Conservation (phyloP, 495 filamentous ascomycete genomes). For the Annulohypoxylon stygium region DNA sequence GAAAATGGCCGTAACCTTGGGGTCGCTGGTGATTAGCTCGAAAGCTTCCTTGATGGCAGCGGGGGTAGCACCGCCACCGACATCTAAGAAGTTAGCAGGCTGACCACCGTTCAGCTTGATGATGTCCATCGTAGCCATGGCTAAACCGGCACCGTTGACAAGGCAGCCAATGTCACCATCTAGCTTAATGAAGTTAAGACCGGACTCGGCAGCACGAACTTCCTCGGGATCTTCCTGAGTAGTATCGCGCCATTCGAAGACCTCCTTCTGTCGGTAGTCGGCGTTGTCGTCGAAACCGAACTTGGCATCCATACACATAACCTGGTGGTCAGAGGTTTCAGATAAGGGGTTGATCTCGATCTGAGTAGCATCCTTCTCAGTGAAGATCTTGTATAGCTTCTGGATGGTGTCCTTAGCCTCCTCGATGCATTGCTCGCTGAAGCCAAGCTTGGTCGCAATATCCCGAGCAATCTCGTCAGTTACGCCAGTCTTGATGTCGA, state of each 20-base stretch:
- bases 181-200: slow-evolving; percentile 99
- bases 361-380: slow-evolving; percentile 97
- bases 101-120: slow-evolving; percentile 98
- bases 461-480: slow-evolving; percentile 93
- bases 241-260: slow-evolving; percentile 92
- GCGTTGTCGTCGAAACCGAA: slow-evolving; percentile 98
- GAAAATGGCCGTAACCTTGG: slow-evolving; percentile 98
- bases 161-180: slow-evolving; percentile 99
- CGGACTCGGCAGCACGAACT: slow-evolving; percentile 92
- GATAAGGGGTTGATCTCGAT: slow-evolving; percentile 99
- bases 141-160: slow-evolving; percentile 98
- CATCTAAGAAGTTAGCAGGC: slow-evolving; percentile 98
- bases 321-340: slow-evolving; percentile 96
- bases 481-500: slow-evolving; percentile 94
- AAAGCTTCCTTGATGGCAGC: slow-evolving; percentile 97
- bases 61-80: slow-evolving; percentile 96
- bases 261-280: slow-evolving; percentile 95
- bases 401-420: slow-evolving; percentile 95
- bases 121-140: slow-evolving; percentile 99
- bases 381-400: slow-evolving; percentile 98
- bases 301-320: slow-evolving; percentile 99
- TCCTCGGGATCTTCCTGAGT: slow-evolving; percentile 97
- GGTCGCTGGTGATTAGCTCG: slow-evolving; percentile 96
- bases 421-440: slow-evolving; percentile 95
- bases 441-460: slow-evolving; percentile 93